Evolutionary conservation across 2,329 filamentous ascomycete genomes (phyloP), one percentile per base, ranked within the genome.

Genomic region (Claviceps paspali): DNA sequence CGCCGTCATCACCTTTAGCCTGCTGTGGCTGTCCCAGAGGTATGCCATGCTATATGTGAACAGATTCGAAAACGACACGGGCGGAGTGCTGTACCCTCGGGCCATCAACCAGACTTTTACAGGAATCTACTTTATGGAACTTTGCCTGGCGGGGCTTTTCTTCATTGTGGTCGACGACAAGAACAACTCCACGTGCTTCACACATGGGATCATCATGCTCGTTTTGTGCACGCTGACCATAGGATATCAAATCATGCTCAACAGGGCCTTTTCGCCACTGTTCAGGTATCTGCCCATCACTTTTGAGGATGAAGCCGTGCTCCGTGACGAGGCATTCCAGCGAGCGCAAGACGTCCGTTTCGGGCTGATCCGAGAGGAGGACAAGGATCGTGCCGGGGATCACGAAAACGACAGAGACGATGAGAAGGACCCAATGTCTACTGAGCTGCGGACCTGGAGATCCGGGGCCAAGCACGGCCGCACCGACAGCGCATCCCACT

Each of bases 31-130:
- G 31, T 88, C 91, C 1, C 86, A 96, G 55, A 76, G 88, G n/a
- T 96, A 96, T 60, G 88, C 88, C 47, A 92, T 93, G 63, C 71
- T 98, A 15, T 98, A 95, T 50, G 87, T 98, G 41, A 92, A 78
- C 19, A 82, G 86, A 36, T 92, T 93, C 56, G 75, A 79, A 46
- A 76, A 81, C 42, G 91, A 98, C 57, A 98, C 88, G 0, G 91
- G 91, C 29, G 91, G 91, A 30, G 70, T 96, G 1, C 64, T 96
- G 36, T 98, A 94, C 50, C 91, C 91, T 0, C 74, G 79, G 26
- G 91, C 91, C 1, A 82, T 96, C 60, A 95, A 95, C 52, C 88
- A 95, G 53, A 82, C 91, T 0, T 96, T 98, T 52, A 91, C 85
- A 0, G 91, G 91, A 0, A 63, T 98, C 0, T 98, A 98, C 50